Evolutionary conservation across 352 stramenopile species (phyloP).

Genomic region (Phytophthora quininea): DNA sequence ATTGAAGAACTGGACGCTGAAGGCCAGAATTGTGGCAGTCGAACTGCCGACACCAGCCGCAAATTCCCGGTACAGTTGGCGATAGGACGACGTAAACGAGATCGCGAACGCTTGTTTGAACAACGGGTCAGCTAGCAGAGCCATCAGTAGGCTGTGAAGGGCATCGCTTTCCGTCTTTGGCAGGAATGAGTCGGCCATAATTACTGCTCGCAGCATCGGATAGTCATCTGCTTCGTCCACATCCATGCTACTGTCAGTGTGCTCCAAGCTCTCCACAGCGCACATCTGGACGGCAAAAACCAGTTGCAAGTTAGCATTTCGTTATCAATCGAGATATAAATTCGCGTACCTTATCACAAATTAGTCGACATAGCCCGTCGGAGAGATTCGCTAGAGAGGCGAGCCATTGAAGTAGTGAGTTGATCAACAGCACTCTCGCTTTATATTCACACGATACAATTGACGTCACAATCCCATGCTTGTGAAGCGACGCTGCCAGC

Average conservation of each 20-base stretch:
- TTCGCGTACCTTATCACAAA: slow-evolving; percentile 74
- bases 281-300: slow-evolving; percentile 35
- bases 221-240: slow-evolving; percentile 52
- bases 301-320: slow-evolving; percentile 14
- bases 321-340: neutral
- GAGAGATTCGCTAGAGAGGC: slow-evolving; percentile 81
- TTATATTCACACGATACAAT: slow-evolving; percentile 85
- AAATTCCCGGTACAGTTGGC: slow-evolving; percentile 81
- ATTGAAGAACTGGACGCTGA: slow-evolving; percentile 99
- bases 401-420: slow-evolving; percentile 81
- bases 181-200: slow-evolving; percentile 85
- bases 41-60: slow-evolving; percentile 70
- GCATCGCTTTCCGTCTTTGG: slow-evolving; percentile 78
- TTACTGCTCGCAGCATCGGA: slow-evolving; percentile 73
- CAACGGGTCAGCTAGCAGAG: slow-evolving; percentile 94
- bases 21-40: slow-evolving; percentile 91
- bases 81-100: slow-evolving; percentile 95
- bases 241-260: slow-evolving; percentile 45
- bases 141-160: slow-evolving; percentile 96
- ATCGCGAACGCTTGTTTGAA: slow-evolving; percentile 97
- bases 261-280: slow-evolving; percentile 43
- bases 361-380: slow-evolving; percentile 79
- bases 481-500: slow-evolving; percentile 65
- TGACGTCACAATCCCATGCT: slow-evolving; percentile 78
- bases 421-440: slow-evolving; percentile 63